Evolutionary conservation across 306 rosid genomes (phyloP).

Genomic region (Ochetophila trinervis): DNA sequence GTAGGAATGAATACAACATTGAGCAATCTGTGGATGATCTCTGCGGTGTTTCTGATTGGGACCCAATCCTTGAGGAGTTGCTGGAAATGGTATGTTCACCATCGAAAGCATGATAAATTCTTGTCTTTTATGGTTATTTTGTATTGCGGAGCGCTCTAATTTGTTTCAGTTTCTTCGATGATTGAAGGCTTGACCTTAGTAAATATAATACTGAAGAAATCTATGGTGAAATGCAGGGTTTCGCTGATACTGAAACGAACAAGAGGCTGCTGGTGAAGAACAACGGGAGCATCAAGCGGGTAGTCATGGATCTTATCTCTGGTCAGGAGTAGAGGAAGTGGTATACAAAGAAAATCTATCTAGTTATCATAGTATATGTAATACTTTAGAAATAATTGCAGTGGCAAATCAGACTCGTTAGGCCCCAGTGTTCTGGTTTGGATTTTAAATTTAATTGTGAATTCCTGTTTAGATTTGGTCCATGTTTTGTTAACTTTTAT

Average conservation of each 20-base stretch:
- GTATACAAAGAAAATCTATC: neutral
- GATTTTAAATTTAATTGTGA: too few relatives aligned
- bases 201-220: too few relatives aligned
- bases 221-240: constrained; percentile 50
- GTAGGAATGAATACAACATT: constrained; percentile 62
- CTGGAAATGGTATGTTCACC: constrained; percentile 62
- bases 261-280: constrained; percentile 74
- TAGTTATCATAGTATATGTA: constrained; percentile 2
- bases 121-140: neutral
- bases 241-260: constrained; percentile 57
- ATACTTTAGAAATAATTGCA: constrained; percentile 15
- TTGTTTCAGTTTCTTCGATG: neutral
- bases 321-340: constrained; percentile 45
- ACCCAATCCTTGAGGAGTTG: constrained; percentile 79
- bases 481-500: neutral
- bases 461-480: neutral
- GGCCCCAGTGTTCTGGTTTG: neutral
- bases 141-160: neutral
- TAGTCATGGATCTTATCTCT: constrained; percentile 76
- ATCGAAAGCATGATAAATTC: neutral
- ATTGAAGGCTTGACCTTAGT: constrained; percentile 3
- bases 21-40: constrained; percentile 75
- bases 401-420: neutral
- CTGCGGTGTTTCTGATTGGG: constrained; percentile 78
- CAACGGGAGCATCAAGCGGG: constrained; percentile 85